phyloP scores from a whole-genome alignment of 768 basidiomycete species.

The Cystobasidium ongulense region DNA sequence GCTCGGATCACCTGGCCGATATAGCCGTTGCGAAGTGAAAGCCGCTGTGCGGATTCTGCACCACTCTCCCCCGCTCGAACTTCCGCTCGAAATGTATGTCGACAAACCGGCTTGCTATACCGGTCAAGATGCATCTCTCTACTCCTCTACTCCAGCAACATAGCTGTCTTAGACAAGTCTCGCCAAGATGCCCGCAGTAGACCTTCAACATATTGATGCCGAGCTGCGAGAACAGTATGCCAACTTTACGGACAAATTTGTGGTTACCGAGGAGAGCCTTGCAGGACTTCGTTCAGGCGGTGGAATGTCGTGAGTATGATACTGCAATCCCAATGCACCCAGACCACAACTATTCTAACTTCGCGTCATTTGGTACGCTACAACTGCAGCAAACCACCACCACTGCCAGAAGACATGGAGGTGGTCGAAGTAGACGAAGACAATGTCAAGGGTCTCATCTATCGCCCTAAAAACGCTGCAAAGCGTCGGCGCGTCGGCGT shows the following conservation, averaged over 20 bases:
- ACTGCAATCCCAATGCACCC: neutral
- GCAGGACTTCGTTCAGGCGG: neutral
- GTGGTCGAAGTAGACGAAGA: neutral
- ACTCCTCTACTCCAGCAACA: too few relatives aligned
- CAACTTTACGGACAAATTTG: neutral
- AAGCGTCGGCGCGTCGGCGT: neutral
- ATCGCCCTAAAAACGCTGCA: neutral
- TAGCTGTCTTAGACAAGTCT: too few relatives aligned
- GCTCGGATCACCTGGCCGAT: too few relatives aligned
- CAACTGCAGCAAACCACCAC: constrained; percentile 1
- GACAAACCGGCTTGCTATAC: too few relatives aligned
- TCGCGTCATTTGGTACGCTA: neutral
- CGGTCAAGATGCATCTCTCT: too few relatives aligned
- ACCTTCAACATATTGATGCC: neutral
- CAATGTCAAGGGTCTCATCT: neutral
- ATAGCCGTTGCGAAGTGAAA: too few relatives aligned
- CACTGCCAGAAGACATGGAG: neutral
- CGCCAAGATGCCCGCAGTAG: neutral
- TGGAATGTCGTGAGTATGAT: neutral
- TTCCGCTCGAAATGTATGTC: too few relatives aligned
- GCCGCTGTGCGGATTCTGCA: too few relatives aligned
- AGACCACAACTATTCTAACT: neutral
- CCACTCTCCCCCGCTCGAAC: too few relatives aligned
- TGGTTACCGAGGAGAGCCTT: neutral
- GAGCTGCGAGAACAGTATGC: neutral